Conservation (phyloP, 768 basidiomycete species). For the Boletus fagicola region DNA sequence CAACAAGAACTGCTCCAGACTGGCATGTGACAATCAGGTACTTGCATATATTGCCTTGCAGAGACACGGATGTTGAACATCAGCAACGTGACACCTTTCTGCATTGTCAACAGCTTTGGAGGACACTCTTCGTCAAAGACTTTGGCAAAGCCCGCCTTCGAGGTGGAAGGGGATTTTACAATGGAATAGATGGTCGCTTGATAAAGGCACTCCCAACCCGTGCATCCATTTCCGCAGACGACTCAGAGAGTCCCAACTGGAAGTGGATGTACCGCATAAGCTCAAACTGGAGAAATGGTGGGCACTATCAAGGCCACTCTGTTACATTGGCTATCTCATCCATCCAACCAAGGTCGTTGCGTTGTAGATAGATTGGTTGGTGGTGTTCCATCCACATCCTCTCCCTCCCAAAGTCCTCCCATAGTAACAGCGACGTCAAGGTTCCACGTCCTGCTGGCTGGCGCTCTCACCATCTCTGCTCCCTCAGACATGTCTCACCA, state of each 20-base stretch:
- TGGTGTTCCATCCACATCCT: neutral
- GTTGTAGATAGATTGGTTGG: slow-evolving; percentile 38
- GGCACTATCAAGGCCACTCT: slow-evolving; percentile 21
- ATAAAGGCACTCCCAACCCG: slow-evolving; percentile 58
- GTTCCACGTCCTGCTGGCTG: slow-evolving; percentile 56
- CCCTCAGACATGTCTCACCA: slow-evolving; percentile 37
- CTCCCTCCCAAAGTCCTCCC: slow-evolving; percentile 1
- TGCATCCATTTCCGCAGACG: slow-evolving; percentile 34
- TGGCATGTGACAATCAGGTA: slow-evolving; percentile 68
- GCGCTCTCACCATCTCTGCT: slow-evolving; percentile 57
- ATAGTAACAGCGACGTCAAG: neutral
- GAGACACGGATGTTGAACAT: slow-evolving; percentile 19
- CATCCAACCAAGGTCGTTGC: slow-evolving; percentile 58
- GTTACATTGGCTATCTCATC: slow-evolving; percentile 19
- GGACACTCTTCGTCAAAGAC: slow-evolving; percentile 55
- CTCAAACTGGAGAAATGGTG: slow-evolving; percentile 79
- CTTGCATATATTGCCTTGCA: slow-evolving; percentile 11
- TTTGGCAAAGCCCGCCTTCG: slow-evolving; percentile 69
- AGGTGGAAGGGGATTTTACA: slow-evolving; percentile 62
- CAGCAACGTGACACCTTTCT: slow-evolving; percentile 1
- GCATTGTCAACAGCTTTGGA: slow-evolving; percentile 54
- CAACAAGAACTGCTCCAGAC: slow-evolving; percentile 63
- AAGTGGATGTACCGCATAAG: slow-evolving; percentile 87
- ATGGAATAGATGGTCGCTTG: slow-evolving; percentile 54
- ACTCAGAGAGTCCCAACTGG: slow-evolving; percentile 51